Evolutionary conservation across 2,329 filamentous ascomycete species (phyloP), one percentile per base, ranked within the genome.

Genomic region (Mariannaea elegans): DNA sequence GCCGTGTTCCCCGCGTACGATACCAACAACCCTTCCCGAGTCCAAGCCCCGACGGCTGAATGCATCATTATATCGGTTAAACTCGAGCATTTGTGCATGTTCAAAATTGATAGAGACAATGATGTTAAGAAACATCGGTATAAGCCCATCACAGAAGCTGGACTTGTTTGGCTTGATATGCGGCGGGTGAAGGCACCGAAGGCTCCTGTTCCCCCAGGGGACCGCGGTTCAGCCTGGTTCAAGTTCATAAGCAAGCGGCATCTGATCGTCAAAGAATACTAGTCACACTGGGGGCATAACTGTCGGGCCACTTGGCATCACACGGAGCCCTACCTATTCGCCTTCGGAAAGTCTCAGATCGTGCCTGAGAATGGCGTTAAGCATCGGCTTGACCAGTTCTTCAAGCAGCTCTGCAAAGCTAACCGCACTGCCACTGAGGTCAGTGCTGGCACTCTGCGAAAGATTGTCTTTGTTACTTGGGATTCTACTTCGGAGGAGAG

Each of bases 181-280:
- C 51, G 64, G 23, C 29, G 59, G 4, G 46, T 61, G 2, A 21
- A 36, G 16, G 39, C 23, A 7, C 42, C 39, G 7, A 53, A 53
- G 0, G 21, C 45, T 1, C 32, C n/a, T 2, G 24, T 31, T 0
- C 52, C 36, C 7, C 64, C 62, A 0, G 59, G 60, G 27, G 62
- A 64, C 8, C 48, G 64, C 27, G 65, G 62, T 1, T 61, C 56
- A 1, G 63, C 56, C 8, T 66, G 64, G 65, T 66, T 65, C 38
- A 48, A 34, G n/a, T 39, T 56, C 12, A 67, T 67, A 60, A 49
- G 47, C 2, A 49, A 56, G 4, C 18, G 48, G 7, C 59, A 67
- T 23, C 64, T 54, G 7, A 63, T 65, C 3, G 36, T 62, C 1
- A 48, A 56, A 12, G 65, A 64, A 29, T 64, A 48, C 16, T 36